Evolutionary conservation across 176 grass and related monocot genomes (phyloP), one percentile per base, ranked within the genome.

Genomic region (Elymus sibiricus): DNA sequence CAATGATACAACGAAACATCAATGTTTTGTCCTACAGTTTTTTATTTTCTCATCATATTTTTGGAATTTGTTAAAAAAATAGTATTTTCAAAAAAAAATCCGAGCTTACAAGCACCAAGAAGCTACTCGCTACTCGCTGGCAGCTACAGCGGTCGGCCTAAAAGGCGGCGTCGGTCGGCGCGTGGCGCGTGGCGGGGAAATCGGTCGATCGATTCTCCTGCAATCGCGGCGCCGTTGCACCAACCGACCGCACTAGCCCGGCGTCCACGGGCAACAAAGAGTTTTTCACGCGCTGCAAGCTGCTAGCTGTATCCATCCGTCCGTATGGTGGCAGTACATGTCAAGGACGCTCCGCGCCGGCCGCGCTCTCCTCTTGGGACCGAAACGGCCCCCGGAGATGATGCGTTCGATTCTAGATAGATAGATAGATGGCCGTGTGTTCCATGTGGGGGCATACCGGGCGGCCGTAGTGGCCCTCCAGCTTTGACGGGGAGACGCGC

Each of bases 111-210:
- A 5, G 25, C 29, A 35, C 7, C 31, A 15, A 8, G 31, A 25
- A 62, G 24, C 27, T 65, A 32, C n/a, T n/a, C n/a, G 27, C 12
- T 14, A 27, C 2, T 7, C 21, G 15, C 16, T 21, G 21, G 46
- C 47, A 51, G 47, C 44, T 9, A 22, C 53, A 58, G 53, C 53
- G 53, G 11, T 10, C 22, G 4, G 68, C 43, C 61, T 17, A 75
- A 53, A 80, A 73, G 77, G 65, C 64, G 37, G 65, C 62, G 32
- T 55, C 22, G 22, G 83, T 67, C 26, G 79, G 42, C 32, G 62
- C 38, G 68, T 61, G 70, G 38, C 70, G 26, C 70, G 22, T n/a
- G 61, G 0, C 81, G 15, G 25, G 37, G 37, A n/a, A 42, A 42
- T 2, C 39, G 39, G 39, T 40, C 39, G 49, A 53, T 7, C 60